A percentile compares a stretch with the other conserved stretches of the same genome.
These are phyloP conservation scores for Nakaseomyces bracarensis DNA, from an alignment of 1,139 yeast genomes.

Conservation along the genomic window DNA sequence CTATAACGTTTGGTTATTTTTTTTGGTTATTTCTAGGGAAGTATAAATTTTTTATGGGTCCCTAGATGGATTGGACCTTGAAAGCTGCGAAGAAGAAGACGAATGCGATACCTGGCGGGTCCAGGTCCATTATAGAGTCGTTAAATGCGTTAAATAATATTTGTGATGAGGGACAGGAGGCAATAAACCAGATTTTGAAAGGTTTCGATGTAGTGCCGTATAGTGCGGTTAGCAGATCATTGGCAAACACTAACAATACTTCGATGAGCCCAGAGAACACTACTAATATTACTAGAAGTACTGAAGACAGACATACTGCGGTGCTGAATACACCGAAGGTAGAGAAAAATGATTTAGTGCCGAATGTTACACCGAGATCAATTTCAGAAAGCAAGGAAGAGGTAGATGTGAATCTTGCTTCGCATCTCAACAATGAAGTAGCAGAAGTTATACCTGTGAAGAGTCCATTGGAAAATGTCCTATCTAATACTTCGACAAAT, in stretches of 20 bases:
- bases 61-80: constrained; percentile 28
- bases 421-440: background rate
- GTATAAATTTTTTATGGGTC: background rate
- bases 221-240: constrained; percentile 14
- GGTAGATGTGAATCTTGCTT: no score
- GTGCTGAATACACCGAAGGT: background rate
- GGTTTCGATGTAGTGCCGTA: constrained; percentile 15
- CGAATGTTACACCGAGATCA: constrained; percentile 10
- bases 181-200: constrained; percentile 16
- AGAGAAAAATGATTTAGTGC: constrained; percentile 3
- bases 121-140: constrained; percentile 30
- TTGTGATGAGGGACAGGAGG: constrained; percentile 17
- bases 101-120: constrained; percentile 24
- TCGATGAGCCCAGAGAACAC: constrained; percentile 10
- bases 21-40: background rate
- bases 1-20: no score
- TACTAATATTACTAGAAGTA: background rate
- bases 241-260: constrained; percentile 10
- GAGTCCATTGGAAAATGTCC: background rate
- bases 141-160: constrained; percentile 25
- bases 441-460: no score
- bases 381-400: constrained; percentile 5
- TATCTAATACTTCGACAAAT: no score
- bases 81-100: constrained; percentile 26
- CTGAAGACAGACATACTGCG: background rate